Evolutionary conservation across 2,329 filamentous ascomycete species (phyloP).

Genomic region (Aspergillus fumigatiaffinis): DNA sequence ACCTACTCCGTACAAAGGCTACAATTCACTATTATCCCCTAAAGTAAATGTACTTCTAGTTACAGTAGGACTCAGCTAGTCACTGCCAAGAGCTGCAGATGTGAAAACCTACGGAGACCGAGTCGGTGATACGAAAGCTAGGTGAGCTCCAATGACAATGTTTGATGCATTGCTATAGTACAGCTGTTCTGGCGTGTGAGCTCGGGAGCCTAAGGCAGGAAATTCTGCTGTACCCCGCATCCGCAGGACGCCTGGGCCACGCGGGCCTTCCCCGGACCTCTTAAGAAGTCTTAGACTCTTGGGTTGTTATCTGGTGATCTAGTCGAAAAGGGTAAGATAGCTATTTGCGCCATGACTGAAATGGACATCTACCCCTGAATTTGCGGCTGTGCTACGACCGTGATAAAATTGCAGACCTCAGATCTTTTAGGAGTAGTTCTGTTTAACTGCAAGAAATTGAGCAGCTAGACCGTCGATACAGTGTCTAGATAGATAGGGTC

Average conservation of each 20-base stretch:
- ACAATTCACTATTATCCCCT: not conserved
- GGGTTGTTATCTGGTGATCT: not conserved
- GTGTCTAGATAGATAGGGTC: not conserved
- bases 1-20: not conserved
- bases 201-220: not conserved
- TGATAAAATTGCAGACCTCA: not conserved
- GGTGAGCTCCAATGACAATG: not conserved
- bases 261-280: conserved; percentile 17
- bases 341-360: not conserved
- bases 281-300: not conserved
- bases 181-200: not conserved
- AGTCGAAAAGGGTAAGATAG: not conserved
- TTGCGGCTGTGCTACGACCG: not conserved
- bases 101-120: not conserved
- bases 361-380: not conserved
- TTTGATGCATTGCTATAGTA: not conserved
- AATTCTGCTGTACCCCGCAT: conserved; percentile 19
- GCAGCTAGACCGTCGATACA: no score
- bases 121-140: not conserved
- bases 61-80: not conserved
- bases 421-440: not conserved
- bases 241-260: conserved; percentile 18
- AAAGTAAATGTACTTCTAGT: not conserved
- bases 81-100: not conserved
- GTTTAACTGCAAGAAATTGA: not conserved